Conservation (phyloP, 2,329 filamentous ascomycete genomes). For the Penicillium occitanis region DNA sequence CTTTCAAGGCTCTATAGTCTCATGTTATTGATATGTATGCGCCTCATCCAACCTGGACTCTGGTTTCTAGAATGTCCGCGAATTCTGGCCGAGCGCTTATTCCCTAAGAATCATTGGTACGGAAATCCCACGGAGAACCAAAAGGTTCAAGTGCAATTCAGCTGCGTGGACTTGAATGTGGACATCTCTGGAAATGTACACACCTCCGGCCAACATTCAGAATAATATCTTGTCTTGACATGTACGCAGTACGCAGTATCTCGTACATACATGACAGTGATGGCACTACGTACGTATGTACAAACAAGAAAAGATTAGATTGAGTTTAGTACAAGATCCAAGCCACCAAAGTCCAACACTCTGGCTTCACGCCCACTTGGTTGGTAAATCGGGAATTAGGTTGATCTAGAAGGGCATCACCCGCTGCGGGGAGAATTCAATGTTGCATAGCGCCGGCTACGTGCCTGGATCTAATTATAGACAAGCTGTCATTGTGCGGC, state of each 20-base stretch:
- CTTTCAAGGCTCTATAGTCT: not conserved
- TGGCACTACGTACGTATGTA: not conserved
- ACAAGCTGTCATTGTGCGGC: not conserved
- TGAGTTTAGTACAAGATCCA: not conserved
- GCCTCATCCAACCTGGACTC: not conserved
- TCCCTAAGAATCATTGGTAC: not conserved
- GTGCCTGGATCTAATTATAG: slow-evolving; percentile 5
- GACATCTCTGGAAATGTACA: not conserved
- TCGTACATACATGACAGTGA: not conserved
- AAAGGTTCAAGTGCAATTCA: not conserved
- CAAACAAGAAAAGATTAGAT: not conserved
- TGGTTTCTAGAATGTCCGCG: not conserved
- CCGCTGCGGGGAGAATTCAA: slow-evolving; percentile 4
- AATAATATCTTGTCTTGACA: not conserved
- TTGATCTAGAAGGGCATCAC: slow-evolving; percentile 4
- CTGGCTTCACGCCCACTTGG: not conserved
- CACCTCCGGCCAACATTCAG: not conserved
- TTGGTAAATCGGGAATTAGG: not conserved
- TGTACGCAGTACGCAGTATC: not conserved
- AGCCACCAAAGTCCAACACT: slow-evolving; percentile 9
- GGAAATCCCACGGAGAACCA: not conserved
- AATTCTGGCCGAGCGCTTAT: slow-evolving; percentile 7
- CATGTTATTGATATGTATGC: not conserved
- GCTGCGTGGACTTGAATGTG: not conserved
- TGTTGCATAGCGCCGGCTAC: not conserved